These are phyloP conservation scores for Leishmania martiniquensis DNA, from an alignment of 208 protist genomes.

Conservation along the genomic window DNA sequence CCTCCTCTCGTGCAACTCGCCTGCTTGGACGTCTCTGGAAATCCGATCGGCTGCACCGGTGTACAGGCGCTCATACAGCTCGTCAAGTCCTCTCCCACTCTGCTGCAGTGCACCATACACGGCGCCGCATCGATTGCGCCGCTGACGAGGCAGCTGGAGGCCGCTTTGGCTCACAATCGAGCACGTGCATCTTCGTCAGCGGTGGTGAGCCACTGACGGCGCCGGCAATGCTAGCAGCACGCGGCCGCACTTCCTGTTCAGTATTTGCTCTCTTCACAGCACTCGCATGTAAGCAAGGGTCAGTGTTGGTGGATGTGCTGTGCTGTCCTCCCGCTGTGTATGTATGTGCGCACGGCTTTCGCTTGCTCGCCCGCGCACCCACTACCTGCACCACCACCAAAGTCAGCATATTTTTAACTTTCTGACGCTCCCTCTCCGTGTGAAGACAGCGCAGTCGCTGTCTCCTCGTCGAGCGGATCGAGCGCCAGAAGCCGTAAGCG, in stretches of 20 bases:
- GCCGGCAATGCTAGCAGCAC: neutral
- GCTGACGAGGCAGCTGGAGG: slow-evolving; percentile 38
- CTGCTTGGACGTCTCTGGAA: slow-evolving; percentile 59
- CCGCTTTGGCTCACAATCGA: slow-evolving; percentile 39
- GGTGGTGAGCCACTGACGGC: neutral
- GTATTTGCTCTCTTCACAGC: neutral
- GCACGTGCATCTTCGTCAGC: neutral
- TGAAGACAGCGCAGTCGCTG: too few relatives aligned
- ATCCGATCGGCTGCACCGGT: slow-evolving; percentile 64
- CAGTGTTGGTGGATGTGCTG: neutral
- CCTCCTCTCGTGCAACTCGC: slow-evolving; percentile 25
- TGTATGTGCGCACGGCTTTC: too few relatives aligned
- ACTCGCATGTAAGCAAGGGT: neutral
- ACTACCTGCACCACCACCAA: too few relatives aligned
- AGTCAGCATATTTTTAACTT: too few relatives aligned
- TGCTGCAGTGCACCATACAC: slow-evolving; percentile 41
- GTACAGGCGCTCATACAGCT: slow-evolving; percentile 44
- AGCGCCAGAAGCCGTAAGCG: too few relatives aligned
- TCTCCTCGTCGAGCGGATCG: too few relatives aligned
- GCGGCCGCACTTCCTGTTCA: neutral
- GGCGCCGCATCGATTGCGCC: slow-evolving; percentile 37
- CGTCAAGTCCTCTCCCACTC: slow-evolving; percentile 28
- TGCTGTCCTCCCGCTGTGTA: neutral
- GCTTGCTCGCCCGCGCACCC: neutral
- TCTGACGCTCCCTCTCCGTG: too few relatives aligned